These are phyloP conservation scores for Hypericum perforatum DNA, from an alignment of 345 rosid species.

Conservation along the genomic window DNA sequence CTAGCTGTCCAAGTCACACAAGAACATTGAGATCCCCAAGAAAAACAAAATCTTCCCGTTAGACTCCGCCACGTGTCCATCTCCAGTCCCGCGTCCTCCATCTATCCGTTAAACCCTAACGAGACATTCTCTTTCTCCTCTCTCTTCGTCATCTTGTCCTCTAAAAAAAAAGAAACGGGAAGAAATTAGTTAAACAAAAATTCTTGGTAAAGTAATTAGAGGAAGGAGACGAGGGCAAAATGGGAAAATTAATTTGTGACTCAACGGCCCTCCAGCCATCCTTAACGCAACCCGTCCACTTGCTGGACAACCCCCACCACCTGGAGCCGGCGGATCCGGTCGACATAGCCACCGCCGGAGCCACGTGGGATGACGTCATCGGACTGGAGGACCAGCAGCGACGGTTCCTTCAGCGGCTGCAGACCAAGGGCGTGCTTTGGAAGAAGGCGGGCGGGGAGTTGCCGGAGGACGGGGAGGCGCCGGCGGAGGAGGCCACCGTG, in stretches of 20 bases:
- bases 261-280: slow-evolving; percentile 58
- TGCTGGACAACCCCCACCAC: slow-evolving; percentile 42
- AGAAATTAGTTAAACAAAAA: too few species aligned
- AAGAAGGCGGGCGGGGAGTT: slow-evolving; percentile 33
- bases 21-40: too few species aligned
- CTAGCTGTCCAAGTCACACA: too few species aligned
- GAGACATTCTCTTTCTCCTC: too few species aligned
- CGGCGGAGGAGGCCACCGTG: slow-evolving; percentile 36
- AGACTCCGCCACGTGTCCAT: too few species aligned
- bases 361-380: slow-evolving; percentile 59
- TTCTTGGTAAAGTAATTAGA: neutral
- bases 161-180: too few species aligned
- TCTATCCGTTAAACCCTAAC: too few species aligned
- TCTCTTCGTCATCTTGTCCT: too few species aligned
- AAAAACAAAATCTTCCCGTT: too few species aligned
- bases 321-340: slow-evolving; percentile 44
- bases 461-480: neutral
- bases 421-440: slow-evolving; percentile 81
- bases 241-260: slow-evolving; percentile 85
- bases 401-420: slow-evolving; percentile 60
- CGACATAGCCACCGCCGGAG: slow-evolving; percentile 16
- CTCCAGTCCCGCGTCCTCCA: too few species aligned
- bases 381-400: slow-evolving; percentile 92
- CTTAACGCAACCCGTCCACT: slow-evolving; percentile 45
- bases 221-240: slow-evolving; percentile 9